These are phyloP conservation scores for Tripterygium wilfordii DNA, from an alignment of 177 flowering plant species.

Conservation along the genomic window DNA sequence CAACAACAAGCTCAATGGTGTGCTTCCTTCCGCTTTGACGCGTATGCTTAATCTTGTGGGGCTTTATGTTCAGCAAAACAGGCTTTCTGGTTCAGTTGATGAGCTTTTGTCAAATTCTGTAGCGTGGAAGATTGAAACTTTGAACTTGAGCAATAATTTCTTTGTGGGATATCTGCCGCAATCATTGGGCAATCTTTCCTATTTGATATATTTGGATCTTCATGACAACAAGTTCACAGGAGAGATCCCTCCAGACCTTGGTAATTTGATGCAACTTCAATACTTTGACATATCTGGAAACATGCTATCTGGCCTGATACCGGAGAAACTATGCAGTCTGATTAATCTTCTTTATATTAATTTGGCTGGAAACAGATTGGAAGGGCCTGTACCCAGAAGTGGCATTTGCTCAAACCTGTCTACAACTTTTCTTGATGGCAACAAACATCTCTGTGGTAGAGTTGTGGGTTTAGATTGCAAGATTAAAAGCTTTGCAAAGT, in stretches of 20 bases:
- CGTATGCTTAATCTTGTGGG: conserved; percentile 63
- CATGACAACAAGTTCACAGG: conserved; percentile 55
- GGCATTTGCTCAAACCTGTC: conserved; percentile 55
- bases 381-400: conserved; percentile 48
- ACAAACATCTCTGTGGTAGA: conserved; percentile 57
- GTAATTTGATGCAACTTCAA: conserved; percentile 50
- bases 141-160: conserved; percentile 57
- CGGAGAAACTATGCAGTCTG: conserved; percentile 43
- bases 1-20: conserved; percentile 46
- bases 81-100: conserved; percentile 43
- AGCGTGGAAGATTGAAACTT: conserved; percentile 47
- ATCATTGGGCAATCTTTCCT: conserved; percentile 59
- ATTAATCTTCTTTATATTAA: conserved; percentile 28
- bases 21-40: conserved; percentile 53
- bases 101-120: conserved; percentile 36
- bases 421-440: conserved; percentile 34
- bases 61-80: conserved; percentile 60
- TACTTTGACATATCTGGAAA: conserved; percentile 58
- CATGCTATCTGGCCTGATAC: conserved; percentile 49
- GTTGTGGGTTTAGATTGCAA: conserved; percentile 35
- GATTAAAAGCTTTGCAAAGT: conserved; percentile 17
- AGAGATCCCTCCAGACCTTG: conserved; percentile 52
- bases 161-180: conserved; percentile 52
- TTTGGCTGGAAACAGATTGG: conserved; percentile 45
- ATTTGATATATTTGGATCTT: conserved; percentile 57